phyloP scores from a whole-genome alignment of 768 basidiomycete species.

The Lactarius deliciosus region DNA sequence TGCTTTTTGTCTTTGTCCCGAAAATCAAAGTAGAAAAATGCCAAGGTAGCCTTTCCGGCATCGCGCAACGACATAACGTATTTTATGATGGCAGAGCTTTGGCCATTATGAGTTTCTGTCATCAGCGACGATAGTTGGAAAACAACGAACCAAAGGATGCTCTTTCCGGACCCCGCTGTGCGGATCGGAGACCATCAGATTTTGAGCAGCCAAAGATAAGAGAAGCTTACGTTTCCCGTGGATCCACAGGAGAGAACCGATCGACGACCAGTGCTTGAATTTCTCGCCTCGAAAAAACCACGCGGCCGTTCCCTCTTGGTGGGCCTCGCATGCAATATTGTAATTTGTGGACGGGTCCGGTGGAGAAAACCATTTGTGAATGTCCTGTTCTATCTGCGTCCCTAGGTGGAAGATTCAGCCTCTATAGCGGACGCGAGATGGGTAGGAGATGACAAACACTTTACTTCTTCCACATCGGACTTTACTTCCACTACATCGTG shows the following conservation, averaged over 20 bases:
- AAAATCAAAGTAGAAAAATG: neutral
- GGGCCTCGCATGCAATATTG: neutral
- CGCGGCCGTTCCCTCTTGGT: neutral
- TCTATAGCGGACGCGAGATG: neutral
- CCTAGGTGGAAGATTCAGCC: neutral
- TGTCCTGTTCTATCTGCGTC: neutral
- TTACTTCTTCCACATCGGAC: too few relatives aligned
- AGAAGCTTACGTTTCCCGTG: neutral
- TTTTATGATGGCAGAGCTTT: neutral
- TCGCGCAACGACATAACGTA: neutral
- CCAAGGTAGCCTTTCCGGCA: neutral
- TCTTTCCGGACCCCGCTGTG: neutral
- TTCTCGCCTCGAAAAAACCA: neutral
- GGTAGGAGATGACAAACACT: neutral
- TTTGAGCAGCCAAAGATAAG: too few relatives aligned
- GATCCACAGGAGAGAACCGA: neutral
- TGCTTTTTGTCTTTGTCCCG: neutral
- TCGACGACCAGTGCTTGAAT: neutral
- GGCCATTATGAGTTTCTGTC: neutral
- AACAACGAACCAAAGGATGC: neutral
- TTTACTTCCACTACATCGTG: too few relatives aligned
- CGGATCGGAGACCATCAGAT: neutral
- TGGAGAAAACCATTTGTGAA: neutral
- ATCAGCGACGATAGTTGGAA: neutral
- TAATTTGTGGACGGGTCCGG: neutral